Base-by-base conservation (phyloP, 495 filamentous ascomycete species). In the Penicillium chermesinum region DNA sequence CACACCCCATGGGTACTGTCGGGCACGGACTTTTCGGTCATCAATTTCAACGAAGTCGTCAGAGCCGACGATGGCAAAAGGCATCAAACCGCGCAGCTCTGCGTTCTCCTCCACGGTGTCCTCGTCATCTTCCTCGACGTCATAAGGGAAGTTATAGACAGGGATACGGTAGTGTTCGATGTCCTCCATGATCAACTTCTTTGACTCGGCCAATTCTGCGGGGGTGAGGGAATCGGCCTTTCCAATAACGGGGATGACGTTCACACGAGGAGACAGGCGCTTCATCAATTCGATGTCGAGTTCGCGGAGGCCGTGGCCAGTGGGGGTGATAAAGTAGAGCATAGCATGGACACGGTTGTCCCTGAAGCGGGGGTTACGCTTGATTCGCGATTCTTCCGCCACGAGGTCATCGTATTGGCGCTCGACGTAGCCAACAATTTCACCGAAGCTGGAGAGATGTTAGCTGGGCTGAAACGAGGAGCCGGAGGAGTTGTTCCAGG, bases 101-200 rank as follows among this genome's bases (percentile, higher is more conserved):
- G 91, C 90, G 58, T 98, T 98, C 73, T 98, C 93, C 73, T 98
- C 93, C 20, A 98, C 91, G 0, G 93, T 98, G 62, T 98, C 93
- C 72, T 98, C 93, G 63, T 98, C 93, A 64, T 98, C 93, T 73
- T 98, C 93, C 73, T 98, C 93, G 49, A 97, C 93, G 64, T 98
- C 93, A 74, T 98, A 98, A 25, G 93, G 93, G 79, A 98, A 98
- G 80, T 98, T 98, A 83, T 98, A 98, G 56, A 98, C 94, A 32
- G 93, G 93, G 59, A 98, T 98, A 67, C 93, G 88, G 79, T 98
- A 98, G 71, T 98, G 93, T 68, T 98, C 93, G 54, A 98, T 98
- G 62, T 98, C 93, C 75, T 98, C 93, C 94, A 98, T 98, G 60
- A 98, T 90, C 42, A 98, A 78, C 76, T 96, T 97, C 82, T 98